Percentiles rank a stretch among this genome's conserved stretches.
Conservation (phyloP, 495 filamentous ascomycete genomes). For the Neurospora sp. region DNA sequence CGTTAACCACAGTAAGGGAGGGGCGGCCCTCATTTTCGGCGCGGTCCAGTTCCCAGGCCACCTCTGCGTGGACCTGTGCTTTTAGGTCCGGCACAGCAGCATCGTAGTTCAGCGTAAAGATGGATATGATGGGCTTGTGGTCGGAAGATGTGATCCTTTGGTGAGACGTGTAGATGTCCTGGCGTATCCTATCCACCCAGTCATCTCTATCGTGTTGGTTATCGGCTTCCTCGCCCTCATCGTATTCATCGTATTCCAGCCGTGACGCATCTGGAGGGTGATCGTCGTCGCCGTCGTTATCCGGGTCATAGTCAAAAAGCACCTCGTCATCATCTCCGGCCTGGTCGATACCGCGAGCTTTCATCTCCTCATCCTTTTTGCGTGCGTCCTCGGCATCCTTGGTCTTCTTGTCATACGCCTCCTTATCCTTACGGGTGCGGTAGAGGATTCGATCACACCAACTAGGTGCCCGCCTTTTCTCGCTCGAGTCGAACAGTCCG, state of each 20-base stretch:
- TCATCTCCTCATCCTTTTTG: constrained; percentile 76
- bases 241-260: constrained; percentile 54
- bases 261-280: constrained; percentile 21
- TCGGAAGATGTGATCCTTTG: constrained; percentile 86
- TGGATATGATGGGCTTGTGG: constrained; percentile 80
- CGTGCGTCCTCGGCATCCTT: constrained; percentile 55
- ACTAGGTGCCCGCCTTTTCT: constrained; percentile 83
- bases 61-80: constrained; percentile 71
- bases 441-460: constrained; percentile 98
- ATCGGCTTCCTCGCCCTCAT: constrained; percentile 35
- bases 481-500: constrained; percentile 85
- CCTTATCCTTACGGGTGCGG: constrained; percentile 59
- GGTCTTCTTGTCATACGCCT: constrained; percentile 57
- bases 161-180: constrained; percentile 74
- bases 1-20: constrained; percentile 72
- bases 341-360: constrained; percentile 63
- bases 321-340: constrained; percentile 71
- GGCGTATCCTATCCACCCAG: constrained; percentile 51
- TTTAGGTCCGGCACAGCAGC: constrained; percentile 76
- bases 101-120: constrained; percentile 75
- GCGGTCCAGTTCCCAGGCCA: constrained; percentile 78
- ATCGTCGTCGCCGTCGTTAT: constrained; percentile 49
- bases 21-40: constrained; percentile 89
- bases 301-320: constrained; percentile 83
- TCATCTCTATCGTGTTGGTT: constrained; percentile 42